Percentiles rank a stretch among this genome's conserved stretches.
These are phyloP conservation scores for Hypoxylon lienhwacheense DNA, from an alignment of 495 filamentous ascomycete genomes.

Conservation along the genomic window DNA sequence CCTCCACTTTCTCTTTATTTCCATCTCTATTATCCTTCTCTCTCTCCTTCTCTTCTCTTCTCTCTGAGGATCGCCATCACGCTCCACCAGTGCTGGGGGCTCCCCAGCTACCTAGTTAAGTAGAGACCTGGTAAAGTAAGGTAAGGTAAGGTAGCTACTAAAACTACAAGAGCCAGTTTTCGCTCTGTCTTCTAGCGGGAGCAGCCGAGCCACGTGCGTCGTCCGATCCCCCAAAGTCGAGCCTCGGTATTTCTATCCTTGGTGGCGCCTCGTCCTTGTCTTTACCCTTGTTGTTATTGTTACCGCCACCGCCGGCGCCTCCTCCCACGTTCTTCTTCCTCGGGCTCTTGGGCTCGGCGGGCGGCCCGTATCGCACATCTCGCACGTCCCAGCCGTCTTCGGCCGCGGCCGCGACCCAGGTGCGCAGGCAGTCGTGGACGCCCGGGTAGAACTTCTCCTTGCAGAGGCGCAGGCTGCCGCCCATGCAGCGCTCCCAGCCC, in stretches of 20 bases:
- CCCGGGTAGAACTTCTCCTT: constrained; percentile 96
- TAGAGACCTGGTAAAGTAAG: constrained; percentile 3
- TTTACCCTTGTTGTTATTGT: constrained; percentile 15
- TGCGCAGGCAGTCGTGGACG: constrained; percentile 84
- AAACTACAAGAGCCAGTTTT: constrained; percentile 44
- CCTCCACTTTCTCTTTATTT: constrained; percentile 1
- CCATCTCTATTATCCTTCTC: background rate
- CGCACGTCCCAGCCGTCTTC: constrained; percentile 86
- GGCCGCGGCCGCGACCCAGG: constrained; percentile 83
- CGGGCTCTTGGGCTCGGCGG: constrained; percentile 51
- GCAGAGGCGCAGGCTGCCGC: constrained; percentile 79
- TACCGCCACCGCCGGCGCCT: constrained; percentile 10
- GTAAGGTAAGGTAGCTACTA: constrained; percentile 7
- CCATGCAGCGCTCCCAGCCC: constrained; percentile 91
- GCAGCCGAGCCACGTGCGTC: too few species aligned
- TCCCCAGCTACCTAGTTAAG: background rate
- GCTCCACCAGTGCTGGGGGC: constrained; percentile 8
- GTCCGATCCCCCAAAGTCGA: too few species aligned
- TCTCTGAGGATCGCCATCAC: constrained; percentile 6
- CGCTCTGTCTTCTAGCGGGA: constrained; percentile 26
- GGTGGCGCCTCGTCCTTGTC: constrained; percentile 45
- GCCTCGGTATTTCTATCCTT: constrained; percentile 59
- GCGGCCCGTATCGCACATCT: constrained; percentile 73
- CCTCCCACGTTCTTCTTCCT: constrained; percentile 45
- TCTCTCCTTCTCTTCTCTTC: background rate